Evolutionary conservation across 1,284 basidiomycete genomes (phyloP).

Genomic region (Puccinia horiana): DNA sequence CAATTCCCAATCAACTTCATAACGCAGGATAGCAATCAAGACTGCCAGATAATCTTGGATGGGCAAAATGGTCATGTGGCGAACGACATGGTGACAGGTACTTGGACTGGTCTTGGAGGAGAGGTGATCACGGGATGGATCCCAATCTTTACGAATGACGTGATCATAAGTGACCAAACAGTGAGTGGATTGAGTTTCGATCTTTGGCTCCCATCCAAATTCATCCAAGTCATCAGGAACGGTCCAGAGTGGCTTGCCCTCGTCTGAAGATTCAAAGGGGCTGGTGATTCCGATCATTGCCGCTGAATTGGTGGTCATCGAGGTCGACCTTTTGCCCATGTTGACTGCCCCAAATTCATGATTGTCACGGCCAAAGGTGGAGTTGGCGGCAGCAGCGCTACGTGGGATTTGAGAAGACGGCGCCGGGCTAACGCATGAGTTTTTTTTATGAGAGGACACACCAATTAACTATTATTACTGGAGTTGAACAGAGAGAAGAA

Average conservation of each 20-base stretch:
- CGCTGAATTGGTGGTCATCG: not conserved
- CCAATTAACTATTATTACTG: not conserved
- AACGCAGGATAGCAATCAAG: constrained; percentile 71
- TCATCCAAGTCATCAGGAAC: constrained; percentile 76
- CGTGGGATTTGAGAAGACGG: constrained; percentile 2
- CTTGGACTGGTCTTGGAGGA: constrained; percentile 49
- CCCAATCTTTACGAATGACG: constrained; percentile 55
- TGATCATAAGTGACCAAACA: constrained; percentile 57
- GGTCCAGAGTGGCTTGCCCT: constrained; percentile 70
- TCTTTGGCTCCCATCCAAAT: constrained; percentile 67
- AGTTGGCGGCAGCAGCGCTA: not conserved
- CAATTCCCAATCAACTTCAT: constrained; percentile 87
- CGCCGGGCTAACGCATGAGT: not conserved
- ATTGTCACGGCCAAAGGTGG: not conserved
- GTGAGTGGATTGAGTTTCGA: constrained; percentile 52
- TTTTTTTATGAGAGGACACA: not conserved
- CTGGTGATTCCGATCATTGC: not conserved
- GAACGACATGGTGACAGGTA: constrained; percentile 52
- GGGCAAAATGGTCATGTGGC: constrained; percentile 67
- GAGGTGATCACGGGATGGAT: constrained; percentile 53
- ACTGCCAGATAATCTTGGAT: constrained; percentile 75
- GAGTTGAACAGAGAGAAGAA: not conserved
- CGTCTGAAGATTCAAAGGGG: constrained; percentile 53
- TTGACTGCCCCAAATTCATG: not conserved
- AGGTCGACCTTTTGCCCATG: constrained; percentile 14